A percentile compares a stretch with the other conserved stretches of the same genome.
Conservation (phyloP, 805 yeast species). For the Candida oleophila region DNA sequence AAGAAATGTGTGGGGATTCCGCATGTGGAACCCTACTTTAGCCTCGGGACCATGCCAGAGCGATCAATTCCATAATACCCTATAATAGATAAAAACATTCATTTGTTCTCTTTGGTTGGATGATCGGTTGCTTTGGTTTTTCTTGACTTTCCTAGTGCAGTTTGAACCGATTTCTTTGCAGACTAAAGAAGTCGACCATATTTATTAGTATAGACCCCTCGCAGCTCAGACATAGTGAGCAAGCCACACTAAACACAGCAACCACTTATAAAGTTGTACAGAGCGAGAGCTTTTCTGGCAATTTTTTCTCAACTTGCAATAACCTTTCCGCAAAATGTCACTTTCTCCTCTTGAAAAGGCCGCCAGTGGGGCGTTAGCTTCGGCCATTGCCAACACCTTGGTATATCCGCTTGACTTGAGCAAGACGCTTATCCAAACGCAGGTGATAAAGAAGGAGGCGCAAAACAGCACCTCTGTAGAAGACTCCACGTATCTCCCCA, state of each 20-base stretch:
- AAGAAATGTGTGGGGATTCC: constrained; percentile 2
- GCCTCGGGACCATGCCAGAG: neutral
- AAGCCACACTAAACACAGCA: too few relatives aligned
- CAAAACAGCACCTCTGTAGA: constrained; percentile 14
- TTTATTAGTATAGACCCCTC: too few relatives aligned
- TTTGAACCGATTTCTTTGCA: neutral
- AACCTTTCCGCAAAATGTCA: constrained; percentile 32
- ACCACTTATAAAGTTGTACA: too few relatives aligned
- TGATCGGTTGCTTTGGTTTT: too few relatives aligned
- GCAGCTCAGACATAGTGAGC: neutral
- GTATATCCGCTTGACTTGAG: constrained; percentile 82
- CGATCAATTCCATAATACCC: neutral
- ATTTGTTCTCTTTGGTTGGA: neutral
- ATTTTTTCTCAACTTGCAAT: too few relatives aligned
- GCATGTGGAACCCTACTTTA: neutral
- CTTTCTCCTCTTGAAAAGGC: constrained; percentile 76
- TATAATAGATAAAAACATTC: neutral
- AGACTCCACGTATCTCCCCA: constrained; percentile 18
- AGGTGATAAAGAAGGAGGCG: constrained; percentile 34
- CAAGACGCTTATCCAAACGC: constrained; percentile 76
- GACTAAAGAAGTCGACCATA: neutral
- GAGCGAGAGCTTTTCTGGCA: too few relatives aligned
- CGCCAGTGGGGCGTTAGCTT: constrained; percentile 78
- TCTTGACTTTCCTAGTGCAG: too few relatives aligned
- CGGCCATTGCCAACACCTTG: constrained; percentile 72